Evolutionary conservation across 129 eudicot species (phyloP), one percentile per base, ranked within the genome.

Genomic region (Pittosporum tobira): DNA sequence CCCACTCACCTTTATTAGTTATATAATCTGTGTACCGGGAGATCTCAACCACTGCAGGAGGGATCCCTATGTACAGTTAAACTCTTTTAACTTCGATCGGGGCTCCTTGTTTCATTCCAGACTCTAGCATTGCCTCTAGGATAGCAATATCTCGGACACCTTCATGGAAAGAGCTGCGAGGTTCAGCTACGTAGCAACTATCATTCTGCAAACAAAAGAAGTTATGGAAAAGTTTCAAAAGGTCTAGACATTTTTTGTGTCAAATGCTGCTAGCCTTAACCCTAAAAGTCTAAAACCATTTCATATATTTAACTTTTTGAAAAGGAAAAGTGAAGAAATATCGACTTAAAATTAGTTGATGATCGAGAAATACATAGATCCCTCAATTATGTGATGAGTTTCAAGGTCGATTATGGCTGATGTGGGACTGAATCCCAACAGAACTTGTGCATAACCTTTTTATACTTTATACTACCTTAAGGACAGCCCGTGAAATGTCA

Each of bases 131-230:
- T 48, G 96, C 98, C 59, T 83, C 95, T 23, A 91, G 67, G 52
- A 91, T 79, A 53, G 96, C 90, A 62, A 91, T 78, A 76, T 91
- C 96, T 71, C 87, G 79, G 13, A 87, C 98, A 69, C 98, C 98
- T 81, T 91, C 98, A 13, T 78, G 48, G 51, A 30, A 83, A 6
- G 98, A 80, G 49, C 77, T 69, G 40, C 98, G 90, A 38, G 81
- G 78, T 64, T 91, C 98, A 2, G 76, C 75, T 66, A 78, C 73
- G 46, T 64, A 71, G 52, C 64, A 62, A 37, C 64, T 24, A 38
- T 66, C 78, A 70, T 76, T 76, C 95, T 90, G 84, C 73, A 38
- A 29, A 27, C 1, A 4, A 29, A 49, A 61, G 51, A 48, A n/a
- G 29, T 10, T 23, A 38, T 24, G 40, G 31, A 42, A 63, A 44